Conservation (phyloP, 1,139 yeast species). For the Pichia sp. region DNA sequence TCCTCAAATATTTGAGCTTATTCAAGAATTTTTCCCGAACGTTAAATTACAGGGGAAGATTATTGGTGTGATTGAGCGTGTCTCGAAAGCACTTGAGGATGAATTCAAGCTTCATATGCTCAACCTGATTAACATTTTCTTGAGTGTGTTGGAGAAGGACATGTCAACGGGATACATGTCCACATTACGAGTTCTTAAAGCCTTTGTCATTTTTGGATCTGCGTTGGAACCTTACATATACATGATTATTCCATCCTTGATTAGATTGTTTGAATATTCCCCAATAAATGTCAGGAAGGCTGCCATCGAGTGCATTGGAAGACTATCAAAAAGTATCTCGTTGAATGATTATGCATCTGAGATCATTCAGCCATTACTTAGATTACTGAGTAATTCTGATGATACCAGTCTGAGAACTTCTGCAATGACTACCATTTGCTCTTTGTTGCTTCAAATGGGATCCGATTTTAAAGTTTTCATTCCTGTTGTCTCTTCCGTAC, state of each 20-base stretch:
- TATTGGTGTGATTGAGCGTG: constrained; percentile 72
- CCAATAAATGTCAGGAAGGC: constrained; percentile 52
- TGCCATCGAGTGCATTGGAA: constrained; percentile 82
- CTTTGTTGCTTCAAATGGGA: constrained; percentile 74
- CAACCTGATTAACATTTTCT: constrained; percentile 63
- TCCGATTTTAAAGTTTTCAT: constrained; percentile 80
- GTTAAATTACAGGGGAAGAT: constrained; percentile 71
- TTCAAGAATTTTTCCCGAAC: constrained; percentile 66
- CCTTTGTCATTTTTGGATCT: constrained; percentile 84
- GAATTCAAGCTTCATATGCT: constrained; percentile 86
- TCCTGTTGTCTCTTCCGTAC: constrained; percentile 73
- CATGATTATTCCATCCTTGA: constrained; percentile 76
- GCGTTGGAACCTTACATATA: constrained; percentile 87
- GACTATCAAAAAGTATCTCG: constrained; percentile 64
- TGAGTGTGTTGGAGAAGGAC: constrained; percentile 76
- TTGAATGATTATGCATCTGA: constrained; percentile 87
- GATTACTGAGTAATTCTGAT: constrained; percentile 50
- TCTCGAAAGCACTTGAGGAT: constrained; percentile 82
- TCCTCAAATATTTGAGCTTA: constrained; percentile 66
- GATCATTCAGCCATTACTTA: constrained; percentile 76
- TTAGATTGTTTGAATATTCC: constrained; percentile 64
- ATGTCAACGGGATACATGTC: constrained; percentile 56
- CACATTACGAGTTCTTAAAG: constrained; percentile 70
- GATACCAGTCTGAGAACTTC: constrained; percentile 47
- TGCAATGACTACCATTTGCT: constrained; percentile 68